phyloP scores from a whole-genome alignment of 2,329 filamentous ascomycete species.

The Arthrinium puccinioides region DNA sequence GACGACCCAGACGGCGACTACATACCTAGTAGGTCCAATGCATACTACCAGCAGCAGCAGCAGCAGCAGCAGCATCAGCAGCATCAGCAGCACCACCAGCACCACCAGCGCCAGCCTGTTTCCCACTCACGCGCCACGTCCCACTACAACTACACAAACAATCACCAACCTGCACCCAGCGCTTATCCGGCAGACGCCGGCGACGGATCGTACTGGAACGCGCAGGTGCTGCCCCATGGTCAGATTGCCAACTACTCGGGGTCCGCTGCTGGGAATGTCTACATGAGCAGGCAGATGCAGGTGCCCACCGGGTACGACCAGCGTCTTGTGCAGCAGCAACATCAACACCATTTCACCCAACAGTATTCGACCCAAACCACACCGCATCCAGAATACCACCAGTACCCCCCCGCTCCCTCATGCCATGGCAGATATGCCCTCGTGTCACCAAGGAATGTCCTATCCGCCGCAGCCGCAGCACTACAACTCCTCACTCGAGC shows the following conservation, averaged over 20 bases:
- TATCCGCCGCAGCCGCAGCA: background rate
- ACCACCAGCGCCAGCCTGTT: conserved; percentile 3
- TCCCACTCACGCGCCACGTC: conserved; percentile 12
- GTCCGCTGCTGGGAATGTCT: no score
- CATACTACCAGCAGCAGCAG: conserved; percentile 28
- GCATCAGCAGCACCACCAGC: no score
- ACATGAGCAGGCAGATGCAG: no score
- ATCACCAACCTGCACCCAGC: background rate
- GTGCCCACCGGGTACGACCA: background rate
- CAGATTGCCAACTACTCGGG: no score
- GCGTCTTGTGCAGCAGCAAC: background rate
- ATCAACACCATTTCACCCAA: background rate
- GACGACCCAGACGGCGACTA: conserved; percentile 24
- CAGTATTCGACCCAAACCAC: background rate
- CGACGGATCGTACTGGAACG: background rate
- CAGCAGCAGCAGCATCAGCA: no score
- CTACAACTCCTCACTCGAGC: background rate
- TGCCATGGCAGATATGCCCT: background rate
- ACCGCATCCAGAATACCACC: background rate
- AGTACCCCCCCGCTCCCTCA: conserved; percentile 2
- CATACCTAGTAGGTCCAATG: conserved; percentile 9
- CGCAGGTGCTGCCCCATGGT: background rate
- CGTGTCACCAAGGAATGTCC: background rate
- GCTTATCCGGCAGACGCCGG: background rate
- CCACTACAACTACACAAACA: conserved; percentile 2